phyloP scores from a whole-genome alignment of 2,329 filamentous ascomycete species.

The Leptodontidium sp. region DNA sequence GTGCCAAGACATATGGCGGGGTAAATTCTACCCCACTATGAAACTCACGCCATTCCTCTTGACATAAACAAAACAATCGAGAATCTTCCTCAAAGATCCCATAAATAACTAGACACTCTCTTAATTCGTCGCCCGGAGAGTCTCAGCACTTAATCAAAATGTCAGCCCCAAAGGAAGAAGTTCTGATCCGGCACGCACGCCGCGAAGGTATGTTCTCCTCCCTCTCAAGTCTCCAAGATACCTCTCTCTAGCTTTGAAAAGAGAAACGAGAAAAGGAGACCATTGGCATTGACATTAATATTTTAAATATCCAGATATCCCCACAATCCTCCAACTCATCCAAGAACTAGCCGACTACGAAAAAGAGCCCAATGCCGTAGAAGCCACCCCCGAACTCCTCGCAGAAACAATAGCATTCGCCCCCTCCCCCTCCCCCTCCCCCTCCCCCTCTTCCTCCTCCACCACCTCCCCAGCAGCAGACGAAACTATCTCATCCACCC shows the following conservation, averaged over 20 bases:
- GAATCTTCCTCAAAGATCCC: background rate
- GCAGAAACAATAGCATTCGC: slow-evolving; percentile 80
- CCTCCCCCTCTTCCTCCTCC: slow-evolving; percentile 50
- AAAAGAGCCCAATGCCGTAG: slow-evolving; percentile 73
- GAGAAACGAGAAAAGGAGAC: background rate
- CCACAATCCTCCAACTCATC: slow-evolving; percentile 82
- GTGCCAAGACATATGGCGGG: slow-evolving; percentile 15
- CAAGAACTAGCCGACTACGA: slow-evolving; percentile 89
- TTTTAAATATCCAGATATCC: slow-evolving; percentile 67
- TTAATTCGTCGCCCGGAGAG: background rate
- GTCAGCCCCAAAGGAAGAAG: slow-evolving; percentile 36
- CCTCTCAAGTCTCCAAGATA: background rate
- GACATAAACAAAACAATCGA: background rate
- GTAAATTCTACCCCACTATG: slow-evolving; percentile 17
- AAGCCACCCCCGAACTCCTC: slow-evolving; percentile 78
- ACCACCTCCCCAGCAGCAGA: slow-evolving; percentile 49
- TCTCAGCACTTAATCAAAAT: slow-evolving; percentile 25
- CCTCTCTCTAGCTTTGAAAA: background rate
- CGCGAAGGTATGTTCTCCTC: slow-evolving; percentile 58
- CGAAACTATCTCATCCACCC: slow-evolving; percentile 61
- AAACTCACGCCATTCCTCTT: slow-evolving; percentile 15
- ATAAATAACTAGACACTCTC: background rate
- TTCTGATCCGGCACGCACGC: slow-evolving; percentile 63
- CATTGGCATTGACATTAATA: background rate
- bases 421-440: slow-evolving; percentile 62